These are phyloP conservation scores for Aspergillus piperis DNA, from an alignment of 2,329 filamentous ascomycete species.

Conservation along the genomic window DNA sequence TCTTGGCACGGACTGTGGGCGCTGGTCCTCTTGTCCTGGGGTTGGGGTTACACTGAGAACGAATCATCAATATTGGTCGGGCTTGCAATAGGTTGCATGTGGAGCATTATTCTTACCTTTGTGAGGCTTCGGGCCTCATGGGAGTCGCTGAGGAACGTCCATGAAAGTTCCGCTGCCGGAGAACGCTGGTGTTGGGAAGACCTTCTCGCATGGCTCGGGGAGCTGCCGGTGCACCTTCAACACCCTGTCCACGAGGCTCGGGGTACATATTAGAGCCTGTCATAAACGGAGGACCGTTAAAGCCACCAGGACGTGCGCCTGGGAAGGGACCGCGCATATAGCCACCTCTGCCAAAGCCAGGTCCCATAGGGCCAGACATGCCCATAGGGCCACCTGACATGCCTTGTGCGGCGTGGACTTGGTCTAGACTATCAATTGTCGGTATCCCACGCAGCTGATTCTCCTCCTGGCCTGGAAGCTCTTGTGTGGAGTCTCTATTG, in stretches of 20 bases:
- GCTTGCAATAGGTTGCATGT: neutral
- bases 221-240: conserved; percentile 77
- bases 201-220: conserved; percentile 94
- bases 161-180: conserved; percentile 59
- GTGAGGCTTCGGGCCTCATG: conserved; percentile 24
- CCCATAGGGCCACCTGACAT: conserved; percentile 36
- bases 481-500: conserved; percentile 15
- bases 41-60: conserved; percentile 25
- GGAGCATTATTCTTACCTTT: conserved; percentile 30
- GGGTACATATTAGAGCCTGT: conserved; percentile 33
- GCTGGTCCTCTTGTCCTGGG: conserved; percentile 40
- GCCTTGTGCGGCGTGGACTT: conserved; percentile 24
- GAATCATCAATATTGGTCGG: conserved; percentile 17
- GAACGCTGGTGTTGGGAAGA: conserved; percentile 76
- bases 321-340: conserved; percentile 51
- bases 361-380: conserved; percentile 26
- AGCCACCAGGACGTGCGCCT: conserved; percentile 40
- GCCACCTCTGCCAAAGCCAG: conserved; percentile 43
- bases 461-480: conserved; percentile 20
- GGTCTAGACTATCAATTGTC: conserved; percentile 35
- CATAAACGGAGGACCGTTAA: conserved; percentile 31
- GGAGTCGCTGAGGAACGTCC: conserved; percentile 30
- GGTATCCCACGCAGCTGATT: conserved; percentile 32
- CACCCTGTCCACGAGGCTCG: conserved; percentile 57
- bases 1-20: conserved; percentile 30